Percentiles rank a stretch among this genome's conserved stretches.
phyloP scores from a whole-genome alignment of 768 basidiomycete genomes.

The Termitomyces sp. region DNA sequence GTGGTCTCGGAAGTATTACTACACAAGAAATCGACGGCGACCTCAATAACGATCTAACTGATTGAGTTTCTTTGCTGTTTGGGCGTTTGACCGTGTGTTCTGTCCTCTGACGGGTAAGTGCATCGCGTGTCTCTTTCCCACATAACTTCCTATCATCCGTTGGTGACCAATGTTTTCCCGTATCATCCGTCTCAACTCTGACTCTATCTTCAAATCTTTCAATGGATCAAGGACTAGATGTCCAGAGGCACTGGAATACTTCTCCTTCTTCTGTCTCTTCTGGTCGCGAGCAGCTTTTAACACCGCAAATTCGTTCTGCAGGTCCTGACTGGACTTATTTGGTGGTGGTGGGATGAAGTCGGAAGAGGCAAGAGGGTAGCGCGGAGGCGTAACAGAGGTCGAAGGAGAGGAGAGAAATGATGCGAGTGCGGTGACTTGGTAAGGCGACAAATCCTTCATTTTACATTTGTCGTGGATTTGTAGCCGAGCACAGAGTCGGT shows the following conservation, averaged over 20 bases:
- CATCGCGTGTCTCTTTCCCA: constrained; percentile 91
- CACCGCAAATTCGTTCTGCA: constrained; percentile 36
- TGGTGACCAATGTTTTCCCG: constrained; percentile 92
- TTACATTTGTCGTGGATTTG: constrained; percentile 85
- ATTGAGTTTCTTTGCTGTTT: constrained; percentile 89
- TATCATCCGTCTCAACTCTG: constrained; percentile 76
- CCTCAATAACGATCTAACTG: constrained; percentile 55
- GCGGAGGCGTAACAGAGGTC: constrained; percentile 63
- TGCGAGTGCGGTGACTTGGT: constrained; percentile 87
- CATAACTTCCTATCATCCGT: constrained; percentile 90
- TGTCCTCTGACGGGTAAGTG: constrained; percentile 92
- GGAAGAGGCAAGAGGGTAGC: constrained; percentile 59
- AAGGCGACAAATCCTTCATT: constrained; percentile 76
- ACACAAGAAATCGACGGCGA: constrained; percentile 1
- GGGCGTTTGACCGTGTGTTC: constrained; percentile 85
- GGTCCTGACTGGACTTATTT: constrained; percentile 31
- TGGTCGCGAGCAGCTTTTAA: constrained; percentile 23
- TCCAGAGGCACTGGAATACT: constrained; percentile 12
- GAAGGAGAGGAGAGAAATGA: constrained; percentile 90
- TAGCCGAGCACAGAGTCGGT: constrained; percentile 84
- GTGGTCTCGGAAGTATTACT: neutral
- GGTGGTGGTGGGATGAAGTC: constrained; percentile 44
- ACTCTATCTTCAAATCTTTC: constrained; percentile 77
- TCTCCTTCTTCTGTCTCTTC: constrained; percentile 23
- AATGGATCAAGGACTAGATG: constrained; percentile 50